Base-by-base conservation (phyloP, 2,329 filamentous ascomycete genomes). In the Acrodontium crateriforme region DNA sequence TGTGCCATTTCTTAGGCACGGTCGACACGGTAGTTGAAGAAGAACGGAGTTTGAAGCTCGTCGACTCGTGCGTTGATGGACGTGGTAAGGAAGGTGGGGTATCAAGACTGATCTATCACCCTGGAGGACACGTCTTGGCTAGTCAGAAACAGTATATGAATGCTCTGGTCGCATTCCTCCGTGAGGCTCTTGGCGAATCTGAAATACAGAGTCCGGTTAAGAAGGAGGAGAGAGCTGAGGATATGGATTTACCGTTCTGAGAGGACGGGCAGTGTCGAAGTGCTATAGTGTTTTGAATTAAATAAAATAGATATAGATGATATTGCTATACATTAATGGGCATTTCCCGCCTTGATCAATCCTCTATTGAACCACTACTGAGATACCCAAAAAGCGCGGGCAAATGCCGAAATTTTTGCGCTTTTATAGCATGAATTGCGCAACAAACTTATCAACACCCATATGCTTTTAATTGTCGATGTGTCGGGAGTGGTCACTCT, bases 21-120 rank as follows among this genome's bases (percentile, higher is more conserved):
- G 59, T 93, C 41, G 87, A 94, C 58, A 82, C 78, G 3, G 81
- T 94, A 1, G 85, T 95, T 1, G 80, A 84, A 17, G 85, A 94
- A 60, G 55, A 56, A 29, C 62, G 81, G 46, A 81, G 72, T 50
- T 60, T 69, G 44, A 67, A 62, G 13, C 55, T 94, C 32, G 65
- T 79, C 3, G 73, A 83, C 14, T 63, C 67, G 25, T 82, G 74
- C 51, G 65, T 44, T n/a, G 35, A 43, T 20, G 47, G 52, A 37
- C 63, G 63, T 24, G 62, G 47, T 30, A 59, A 54, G 23, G 37
- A 40, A 11, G 51, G 49, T 4, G 40, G 41, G 16, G 47, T 47
- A 16, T 35, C 37, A 22, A 65, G 58, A 41, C 63, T 71, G 28
- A 62, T 78, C 28, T 71, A 78, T 43, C 83, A 92, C 54, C 85